Conservation (phyloP, 1,284 basidiomycete genomes). For the Puccinia polysora region DNA sequence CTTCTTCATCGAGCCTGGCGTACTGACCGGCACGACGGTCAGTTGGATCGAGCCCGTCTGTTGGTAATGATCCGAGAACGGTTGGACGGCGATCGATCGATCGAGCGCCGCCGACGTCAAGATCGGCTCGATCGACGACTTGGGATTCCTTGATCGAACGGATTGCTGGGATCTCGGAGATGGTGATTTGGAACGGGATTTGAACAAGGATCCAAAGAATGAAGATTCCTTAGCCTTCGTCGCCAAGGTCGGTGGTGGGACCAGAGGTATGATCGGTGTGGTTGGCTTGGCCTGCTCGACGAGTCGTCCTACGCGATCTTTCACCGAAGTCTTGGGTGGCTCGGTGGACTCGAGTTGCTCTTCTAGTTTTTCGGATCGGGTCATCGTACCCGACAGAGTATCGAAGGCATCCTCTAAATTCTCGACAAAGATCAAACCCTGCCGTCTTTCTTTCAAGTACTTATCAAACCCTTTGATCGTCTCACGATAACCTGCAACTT, state of each 20-base stretch:
- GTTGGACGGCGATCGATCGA: conserved; percentile 2
- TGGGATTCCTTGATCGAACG: conserved; percentile 68
- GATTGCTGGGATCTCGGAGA: conserved; percentile 58
- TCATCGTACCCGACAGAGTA: background rate
- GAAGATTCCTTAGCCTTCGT: conserved; percentile 32
- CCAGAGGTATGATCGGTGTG: too few relatives aligned
- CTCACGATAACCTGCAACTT: conserved; percentile 72
- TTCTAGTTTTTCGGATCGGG: background rate
- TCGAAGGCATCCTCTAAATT: conserved; percentile 82
- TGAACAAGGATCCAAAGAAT: conserved; percentile 30
- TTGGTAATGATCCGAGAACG: conserved; percentile 33
- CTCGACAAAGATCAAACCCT: conserved; percentile 84
- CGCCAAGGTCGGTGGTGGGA: conserved; percentile 44
- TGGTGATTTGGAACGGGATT: conserved; percentile 44
- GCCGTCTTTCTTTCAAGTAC: conserved; percentile 75
- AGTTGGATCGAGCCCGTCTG: conserved; percentile 44
- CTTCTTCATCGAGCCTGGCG: conserved; percentile 24
- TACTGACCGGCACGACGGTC: conserved; percentile 53
- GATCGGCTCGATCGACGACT: conserved; percentile 56
- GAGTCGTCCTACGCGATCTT: conserved; percentile 23
- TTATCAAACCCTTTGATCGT: conserved; percentile 74
- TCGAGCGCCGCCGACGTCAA: background rate
- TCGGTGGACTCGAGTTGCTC: background rate
- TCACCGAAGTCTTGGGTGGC: conserved; percentile 4
- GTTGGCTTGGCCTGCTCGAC: too few relatives aligned